These are phyloP conservation scores for Psidium friedrichsthalianum DNA, from an alignment of 345 rosid species.

Conservation along the genomic window DNA sequence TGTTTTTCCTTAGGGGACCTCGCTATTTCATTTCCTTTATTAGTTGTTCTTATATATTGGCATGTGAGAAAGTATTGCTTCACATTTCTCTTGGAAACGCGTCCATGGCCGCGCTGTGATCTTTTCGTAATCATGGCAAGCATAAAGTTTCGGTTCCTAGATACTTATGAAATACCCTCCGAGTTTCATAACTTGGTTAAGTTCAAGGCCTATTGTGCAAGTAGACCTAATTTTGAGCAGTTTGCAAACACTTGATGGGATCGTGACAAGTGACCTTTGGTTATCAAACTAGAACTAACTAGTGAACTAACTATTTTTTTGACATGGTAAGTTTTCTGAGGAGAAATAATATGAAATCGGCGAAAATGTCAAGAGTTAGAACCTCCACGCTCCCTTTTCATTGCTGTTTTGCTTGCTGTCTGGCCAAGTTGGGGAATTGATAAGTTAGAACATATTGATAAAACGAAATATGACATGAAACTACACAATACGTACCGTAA, in stretches of 20 bases:
- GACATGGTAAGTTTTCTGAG: background rate
- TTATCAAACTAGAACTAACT: too few relatives aligned
- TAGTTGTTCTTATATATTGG: background rate
- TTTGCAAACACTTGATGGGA: background rate
- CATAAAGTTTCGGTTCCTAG: background rate
- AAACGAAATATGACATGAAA: background rate
- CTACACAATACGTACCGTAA: fast-evolving
- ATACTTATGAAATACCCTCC: background rate
- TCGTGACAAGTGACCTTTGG: background rate
- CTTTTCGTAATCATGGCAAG: background rate
- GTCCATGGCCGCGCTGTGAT: background rate
- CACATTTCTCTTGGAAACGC: background rate
- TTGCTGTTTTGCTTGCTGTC: background rate
- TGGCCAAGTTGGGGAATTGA: background rate
- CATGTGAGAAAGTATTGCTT: background rate
- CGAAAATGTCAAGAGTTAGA: background rate
- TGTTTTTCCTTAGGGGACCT: background rate
- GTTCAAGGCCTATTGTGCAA: background rate
- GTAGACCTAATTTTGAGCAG: background rate
- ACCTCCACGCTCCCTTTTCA: background rate
- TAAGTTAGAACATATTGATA: background rate
- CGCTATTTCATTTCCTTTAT: background rate
- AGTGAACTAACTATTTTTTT: background rate
- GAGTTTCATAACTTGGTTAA: background rate
- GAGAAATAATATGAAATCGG: background rate